Percentiles rank a stretch among this genome's conserved stretches.
phyloP scores from a whole-genome alignment of 805 yeast genomes.

The Saccharomycopsis babjevae region DNA sequence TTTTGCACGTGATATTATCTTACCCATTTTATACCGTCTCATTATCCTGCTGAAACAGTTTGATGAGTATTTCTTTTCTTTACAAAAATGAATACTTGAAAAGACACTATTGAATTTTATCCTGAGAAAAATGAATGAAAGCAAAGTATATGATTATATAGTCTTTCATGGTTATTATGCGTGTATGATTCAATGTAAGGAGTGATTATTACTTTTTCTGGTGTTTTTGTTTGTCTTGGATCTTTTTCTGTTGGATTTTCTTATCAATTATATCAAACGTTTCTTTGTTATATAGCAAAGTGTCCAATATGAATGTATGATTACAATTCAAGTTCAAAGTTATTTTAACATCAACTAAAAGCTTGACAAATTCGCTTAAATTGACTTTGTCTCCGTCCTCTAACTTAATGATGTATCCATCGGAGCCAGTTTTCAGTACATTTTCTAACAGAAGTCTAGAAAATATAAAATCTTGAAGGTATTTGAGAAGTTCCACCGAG shows the following conservation, averaged over 20 bases:
- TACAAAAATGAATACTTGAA: no score
- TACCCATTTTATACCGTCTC: no score
- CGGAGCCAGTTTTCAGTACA: not conserved
- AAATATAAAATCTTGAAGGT: constrained; percentile 29
- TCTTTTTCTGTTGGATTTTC: constrained; percentile 3
- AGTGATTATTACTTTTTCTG: not conserved
- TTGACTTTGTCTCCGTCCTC: constrained; percentile 16
- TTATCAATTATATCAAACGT: constrained; percentile 36
- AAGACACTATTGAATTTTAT: no score
- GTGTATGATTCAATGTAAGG: not conserved
- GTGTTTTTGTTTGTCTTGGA: not conserved
- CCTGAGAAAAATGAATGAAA: no score
- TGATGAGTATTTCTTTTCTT: no score
- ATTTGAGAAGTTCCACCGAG: constrained; percentile 30
- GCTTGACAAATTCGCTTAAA: constrained; percentile 26
- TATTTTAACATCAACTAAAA: constrained; percentile 33
- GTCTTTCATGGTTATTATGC: no score
- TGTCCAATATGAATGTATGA: constrained; percentile 47
- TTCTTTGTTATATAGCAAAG: constrained; percentile 39
- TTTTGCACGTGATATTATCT: no score
- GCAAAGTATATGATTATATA: no score
- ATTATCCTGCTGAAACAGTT: no score
- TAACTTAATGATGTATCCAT: constrained; percentile 6
- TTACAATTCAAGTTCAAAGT: constrained; percentile 47
- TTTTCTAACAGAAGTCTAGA: not conserved